A percentile compares a stretch with the other conserved stretches of the same genome.
Conservation (phyloP, 768 basidiomycete genomes). For the Mycena capillaripes region DNA sequence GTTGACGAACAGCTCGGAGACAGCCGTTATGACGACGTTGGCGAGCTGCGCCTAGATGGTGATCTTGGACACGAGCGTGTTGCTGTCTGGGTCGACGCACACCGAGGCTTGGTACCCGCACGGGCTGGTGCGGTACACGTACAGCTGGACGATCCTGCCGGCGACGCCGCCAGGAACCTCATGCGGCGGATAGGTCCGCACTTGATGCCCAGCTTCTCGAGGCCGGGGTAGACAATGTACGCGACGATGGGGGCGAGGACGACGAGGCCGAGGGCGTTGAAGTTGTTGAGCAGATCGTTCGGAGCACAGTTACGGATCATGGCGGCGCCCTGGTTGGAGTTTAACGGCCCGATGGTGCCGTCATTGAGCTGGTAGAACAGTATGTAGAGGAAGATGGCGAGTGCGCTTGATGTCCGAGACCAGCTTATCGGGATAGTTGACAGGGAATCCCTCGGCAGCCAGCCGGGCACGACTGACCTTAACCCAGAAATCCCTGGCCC, state of each 20-base stretch:
- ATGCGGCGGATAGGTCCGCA: no score
- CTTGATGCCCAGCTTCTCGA: no score
- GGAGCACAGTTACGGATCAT: constrained; percentile 1
- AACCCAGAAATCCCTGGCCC: constrained; percentile 10
- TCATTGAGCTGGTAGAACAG: constrained; percentile 5
- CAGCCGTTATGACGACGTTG: neutral
- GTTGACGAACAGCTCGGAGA: constrained; percentile 11
- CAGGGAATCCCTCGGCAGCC: neutral
- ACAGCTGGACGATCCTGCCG: no score
- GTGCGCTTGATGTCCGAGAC: neutral
- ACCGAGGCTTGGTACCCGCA: neutral
- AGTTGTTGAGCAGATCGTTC: constrained; percentile 7
- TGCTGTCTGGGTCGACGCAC: neutral
- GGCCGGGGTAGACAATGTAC: neutral
- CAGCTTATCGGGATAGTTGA: neutral
- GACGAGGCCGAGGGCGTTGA: neutral
- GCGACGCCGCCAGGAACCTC: no score
- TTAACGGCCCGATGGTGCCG: neutral
- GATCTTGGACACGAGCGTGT: neutral
- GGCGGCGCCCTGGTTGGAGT: constrained; percentile 1
- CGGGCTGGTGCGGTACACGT: no score
- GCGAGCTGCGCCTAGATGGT: constrained; percentile 2
- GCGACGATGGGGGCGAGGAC: neutral
- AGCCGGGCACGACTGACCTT: neutral
- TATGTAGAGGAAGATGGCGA: constrained; percentile 4